Base-by-base conservation (phyloP, 768 basidiomycete species). In the Boletus vinaceobasis region DNA sequence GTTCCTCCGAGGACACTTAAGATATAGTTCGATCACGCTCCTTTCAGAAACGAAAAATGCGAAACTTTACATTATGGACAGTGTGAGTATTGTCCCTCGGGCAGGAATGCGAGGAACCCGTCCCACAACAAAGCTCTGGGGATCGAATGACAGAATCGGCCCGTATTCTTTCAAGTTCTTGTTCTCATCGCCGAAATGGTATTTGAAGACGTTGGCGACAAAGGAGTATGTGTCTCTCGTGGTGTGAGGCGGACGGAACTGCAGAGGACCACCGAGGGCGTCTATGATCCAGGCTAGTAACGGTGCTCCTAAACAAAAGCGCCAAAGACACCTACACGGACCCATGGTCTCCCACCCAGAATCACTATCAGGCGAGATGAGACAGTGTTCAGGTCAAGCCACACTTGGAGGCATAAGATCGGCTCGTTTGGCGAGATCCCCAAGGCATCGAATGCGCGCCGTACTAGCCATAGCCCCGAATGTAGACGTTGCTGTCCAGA, bases 191-290 rank as follows among this genome's bases (percentile, higher is more conserved):
- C 21, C 38, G 23, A 23, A 4, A 2, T 23, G 23, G 23, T 23
- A 23, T 23, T 23, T 23, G 23, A 57, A 48, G 2, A 59, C 39
- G 19, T 57, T 33, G 17, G 56, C 55, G 17, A 59, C 43, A 55
- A 59, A 49, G 14, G 58, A 52, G 33, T 45, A 45, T 35, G 50
- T n/a, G 7, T 42, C 43, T 39, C 55, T 50, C 3, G 43, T 39
- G 21, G 27, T 31, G 21, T 59, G 50, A 2, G 55, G 37, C 26
- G 58, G 58, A n/a, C 58, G 50, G 42, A 59, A 58, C 21, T 27
- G 42, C 6, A 59, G 6, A 33, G 35, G 55, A 8, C 37, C 7
- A 5, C 32, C 36, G 17, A 40, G 44, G 35, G 45, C 56, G 7
- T 40, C 58, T 59, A 31, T 44, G 14, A 39, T 35, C 33, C 19